Base-by-base conservation (phyloP, 345 rosid genomes). In the Eucalyptus sp. region DNA sequence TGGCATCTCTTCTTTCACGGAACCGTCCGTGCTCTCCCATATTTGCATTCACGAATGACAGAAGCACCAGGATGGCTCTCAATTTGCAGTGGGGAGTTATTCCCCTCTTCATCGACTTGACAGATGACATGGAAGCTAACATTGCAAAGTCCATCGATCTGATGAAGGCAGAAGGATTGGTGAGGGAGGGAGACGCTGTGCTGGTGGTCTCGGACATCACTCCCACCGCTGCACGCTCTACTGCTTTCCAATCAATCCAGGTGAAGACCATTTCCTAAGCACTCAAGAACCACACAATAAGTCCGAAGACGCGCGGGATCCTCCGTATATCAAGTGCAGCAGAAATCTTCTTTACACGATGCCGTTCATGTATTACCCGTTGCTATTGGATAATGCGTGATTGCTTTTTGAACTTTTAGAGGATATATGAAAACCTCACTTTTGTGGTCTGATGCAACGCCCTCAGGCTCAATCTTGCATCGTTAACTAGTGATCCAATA, bases 71-170 rank as follows among this genome's bases (percentile, higher is more conserved):
- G 84, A 94, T 93, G 96, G 93, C 95, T 29, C 90, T 96, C 88
- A 96, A 93, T 90, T 91, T 96, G 91, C 96, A 92, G 87, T 95
- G 98, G 98, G 98, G 98, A 86, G 94, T 96, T 7, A 92, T 91
- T 60, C 96, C 98, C 24, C 83, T 95, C 37, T 91, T 93, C 1
- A 62, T 91, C 4, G 88, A 91, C 50, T 90, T 96, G 50, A 92
- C 94, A 6, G 94, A 93, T 37, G 96, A 94, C 88, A 94, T 94
- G 95, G 98, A 96, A 86, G 90, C 90, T 41, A 93, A 96, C 88
- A 90, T 95, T 22, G 86, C 90, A 7, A 93, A 52, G 64, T 92
- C 96, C 87, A 84, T 93, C 8, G 91, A 90, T 50, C 93, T 95
- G 58, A 87, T 94, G 43, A 96, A 92, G 90, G 60, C 87, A 7